Evolutionary conservation across 108 stramenopile genomes (phyloP).

Genomic region (Asterionellopsis glacialis): DNA sequence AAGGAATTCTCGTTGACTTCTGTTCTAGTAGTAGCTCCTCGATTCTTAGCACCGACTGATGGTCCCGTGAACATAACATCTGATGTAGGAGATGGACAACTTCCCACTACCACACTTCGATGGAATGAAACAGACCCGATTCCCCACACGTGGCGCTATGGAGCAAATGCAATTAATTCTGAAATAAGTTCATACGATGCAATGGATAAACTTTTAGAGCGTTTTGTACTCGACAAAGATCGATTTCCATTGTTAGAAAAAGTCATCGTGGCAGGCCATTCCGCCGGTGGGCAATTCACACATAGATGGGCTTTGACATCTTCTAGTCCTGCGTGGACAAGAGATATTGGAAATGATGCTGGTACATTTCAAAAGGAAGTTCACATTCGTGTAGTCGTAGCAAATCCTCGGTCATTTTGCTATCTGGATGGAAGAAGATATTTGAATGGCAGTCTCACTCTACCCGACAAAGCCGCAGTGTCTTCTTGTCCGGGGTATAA

Average conservation of each 20-base stretch:
- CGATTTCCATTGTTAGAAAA: constrained; percentile 46
- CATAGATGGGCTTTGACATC: constrained; percentile 84
- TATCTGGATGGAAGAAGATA: constrained; percentile 67
- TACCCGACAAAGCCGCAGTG: constrained; percentile 10
- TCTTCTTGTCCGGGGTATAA: constrained; percentile 55
- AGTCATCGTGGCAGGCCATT: constrained; percentile 74
- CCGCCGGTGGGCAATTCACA: constrained; percentile 74
- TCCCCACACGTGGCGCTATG: constrained; percentile 74
- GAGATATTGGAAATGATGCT: constrained; percentile 1
- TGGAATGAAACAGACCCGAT: constrained; percentile 58
- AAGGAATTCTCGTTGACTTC: constrained; percentile 11
- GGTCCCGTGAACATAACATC: constrained; percentile 1
- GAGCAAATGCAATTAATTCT: constrained; percentile 57
- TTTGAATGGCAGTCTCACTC: constrained; percentile 11
- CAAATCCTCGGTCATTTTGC: constrained; percentile 76
- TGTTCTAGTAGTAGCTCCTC: constrained; percentile 57
- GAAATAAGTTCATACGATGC: constrained; percentile 64
- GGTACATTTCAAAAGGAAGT: constrained; percentile 6
- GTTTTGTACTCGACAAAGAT: constrained; percentile 17
- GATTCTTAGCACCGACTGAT: constrained; percentile 49
- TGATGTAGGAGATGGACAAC: not conserved
- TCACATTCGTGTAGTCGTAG: constrained; percentile 49
- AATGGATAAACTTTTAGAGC: constrained; percentile 60
- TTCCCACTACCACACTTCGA: constrained; percentile 13
- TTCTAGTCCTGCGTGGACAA: constrained; percentile 23